These are phyloP conservation scores for Mytilinidion resinicola DNA, from an alignment of 495 filamentous ascomycete genomes.

Conservation along the genomic window DNA sequence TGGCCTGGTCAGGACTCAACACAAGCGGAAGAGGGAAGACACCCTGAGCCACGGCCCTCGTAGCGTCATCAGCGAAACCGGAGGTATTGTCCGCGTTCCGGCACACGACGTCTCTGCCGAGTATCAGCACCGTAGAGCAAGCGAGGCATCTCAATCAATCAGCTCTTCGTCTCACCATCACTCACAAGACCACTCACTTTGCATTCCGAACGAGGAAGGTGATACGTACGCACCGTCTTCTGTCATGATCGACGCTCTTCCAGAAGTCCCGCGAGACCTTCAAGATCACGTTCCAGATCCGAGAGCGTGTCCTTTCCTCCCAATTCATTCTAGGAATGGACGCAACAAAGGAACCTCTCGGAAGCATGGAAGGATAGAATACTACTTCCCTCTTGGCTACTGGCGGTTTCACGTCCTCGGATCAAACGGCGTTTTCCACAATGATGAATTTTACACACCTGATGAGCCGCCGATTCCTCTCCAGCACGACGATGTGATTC, in stretches of 20 bases:
- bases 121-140: slow-evolving; percentile 23
- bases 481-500: slow-evolving; percentile 64
- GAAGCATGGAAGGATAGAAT: slow-evolving; percentile 76
- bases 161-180: slow-evolving; percentile 14
- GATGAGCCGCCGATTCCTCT: slow-evolving; percentile 55
- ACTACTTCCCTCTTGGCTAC: slow-evolving; percentile 62
- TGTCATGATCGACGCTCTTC: slow-evolving; percentile 20
- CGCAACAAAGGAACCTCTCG: slow-evolving; percentile 68
- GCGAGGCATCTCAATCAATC: slow-evolving; percentile 19
- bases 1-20: not conserved
- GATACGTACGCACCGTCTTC: slow-evolving; percentile 15
- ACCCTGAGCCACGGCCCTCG: slow-evolving; percentile 1
- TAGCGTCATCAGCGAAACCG: slow-evolving; percentile 23
- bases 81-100: slow-evolving; percentile 22
- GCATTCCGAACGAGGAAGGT: slow-evolving; percentile 6
- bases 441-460: slow-evolving; percentile 60
- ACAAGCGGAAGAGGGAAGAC: slow-evolving; percentile 3
- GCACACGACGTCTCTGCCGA: slow-evolving; percentile 5
- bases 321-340: slow-evolving; percentile 63
- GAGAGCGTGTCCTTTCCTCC: slow-evolving; percentile 65
- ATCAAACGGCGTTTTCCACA: slow-evolving; percentile 78
- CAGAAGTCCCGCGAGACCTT: slow-evolving; percentile 8
- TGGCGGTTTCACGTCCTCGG: slow-evolving; percentile 80
- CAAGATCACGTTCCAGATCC: slow-evolving; percentile 31
- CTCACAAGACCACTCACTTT: not conserved